Percentiles rank a stretch among this genome's conserved stretches.
Evolutionary conservation across 306 rosid species (phyloP).

Genomic region (Nissolia schottii): DNA sequence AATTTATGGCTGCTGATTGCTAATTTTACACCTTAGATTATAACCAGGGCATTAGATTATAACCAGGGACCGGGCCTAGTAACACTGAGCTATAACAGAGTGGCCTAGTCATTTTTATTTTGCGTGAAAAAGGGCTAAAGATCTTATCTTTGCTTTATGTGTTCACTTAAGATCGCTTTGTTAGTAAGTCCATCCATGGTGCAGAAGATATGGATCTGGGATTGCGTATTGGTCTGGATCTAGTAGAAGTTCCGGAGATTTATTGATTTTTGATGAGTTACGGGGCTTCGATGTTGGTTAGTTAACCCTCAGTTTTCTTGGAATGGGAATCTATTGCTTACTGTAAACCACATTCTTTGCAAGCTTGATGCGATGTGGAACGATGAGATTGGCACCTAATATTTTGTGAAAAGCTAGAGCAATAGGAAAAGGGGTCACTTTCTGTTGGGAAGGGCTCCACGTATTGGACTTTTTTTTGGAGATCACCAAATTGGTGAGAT

Average conservation of each 20-base stretch:
- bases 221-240: background rate
- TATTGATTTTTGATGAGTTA: background rate
- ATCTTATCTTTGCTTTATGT: background rate
- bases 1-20: background rate
- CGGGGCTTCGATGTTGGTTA: background rate
- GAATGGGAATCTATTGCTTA: background rate
- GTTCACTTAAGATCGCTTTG: slow-evolving; percentile 6
- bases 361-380: background rate
- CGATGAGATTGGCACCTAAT: slow-evolving; percentile 22
- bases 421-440: slow-evolving; percentile 17
- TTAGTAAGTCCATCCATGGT: background rate
- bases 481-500: slow-evolving; percentile 24
- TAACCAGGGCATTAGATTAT: background rate
- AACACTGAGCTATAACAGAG: background rate
- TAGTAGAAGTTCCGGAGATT: background rate
- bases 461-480: background rate
- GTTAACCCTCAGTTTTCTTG: background rate
- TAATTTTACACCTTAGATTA: background rate
- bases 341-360: background rate
- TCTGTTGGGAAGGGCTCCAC: slow-evolving; percentile 30
- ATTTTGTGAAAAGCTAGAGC: slow-evolving; percentile 21
- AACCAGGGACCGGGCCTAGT: background rate
- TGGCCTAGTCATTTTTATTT: background rate
- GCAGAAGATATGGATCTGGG: background rate
- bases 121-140: background rate